Evolutionary conservation across 495 filamentous ascomycete species (phyloP).

Genomic region (Lepidopterella palustris): DNA sequence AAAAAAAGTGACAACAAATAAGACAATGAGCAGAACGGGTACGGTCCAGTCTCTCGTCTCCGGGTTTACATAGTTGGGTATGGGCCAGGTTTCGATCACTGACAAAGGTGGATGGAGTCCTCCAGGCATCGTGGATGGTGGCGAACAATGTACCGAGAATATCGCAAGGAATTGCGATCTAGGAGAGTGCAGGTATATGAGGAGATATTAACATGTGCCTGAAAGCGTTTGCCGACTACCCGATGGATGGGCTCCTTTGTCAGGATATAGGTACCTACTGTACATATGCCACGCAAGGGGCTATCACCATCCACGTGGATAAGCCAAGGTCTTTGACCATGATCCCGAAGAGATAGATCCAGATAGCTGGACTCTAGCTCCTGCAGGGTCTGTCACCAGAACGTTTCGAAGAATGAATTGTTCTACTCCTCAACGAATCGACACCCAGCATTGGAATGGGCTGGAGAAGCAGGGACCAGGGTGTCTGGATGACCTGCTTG

Average conservation of each 20-base stretch:
- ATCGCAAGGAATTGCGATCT: background rate
- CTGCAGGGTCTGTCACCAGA: background rate
- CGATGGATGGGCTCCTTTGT: background rate
- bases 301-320: background rate
- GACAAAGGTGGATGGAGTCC: conserved; percentile 17
- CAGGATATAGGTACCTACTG: background rate
- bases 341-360: background rate
- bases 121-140: conserved; percentile 5
- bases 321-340: background rate
- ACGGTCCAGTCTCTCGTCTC: conserved; percentile 20
- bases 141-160: background rate
- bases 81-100: conserved; percentile 19
- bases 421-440: too few species aligned
- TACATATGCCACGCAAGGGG: background rate
- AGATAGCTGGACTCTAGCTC: background rate
- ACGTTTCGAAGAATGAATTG: background rate
- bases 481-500: background rate
- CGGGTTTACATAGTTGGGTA: conserved; percentile 25
- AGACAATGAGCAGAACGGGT: conserved; percentile 8
- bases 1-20: conserved; percentile 9
- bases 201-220: background rate
- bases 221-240: background rate
- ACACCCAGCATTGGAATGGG: too few species aligned
- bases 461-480: too few species aligned
- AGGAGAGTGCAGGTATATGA: background rate